Evolutionary conservation across 2,329 filamentous ascomycete genomes (phyloP), one percentile per base, ranked within the genome.

Genomic region (Fusarium drepaniforme): DNA sequence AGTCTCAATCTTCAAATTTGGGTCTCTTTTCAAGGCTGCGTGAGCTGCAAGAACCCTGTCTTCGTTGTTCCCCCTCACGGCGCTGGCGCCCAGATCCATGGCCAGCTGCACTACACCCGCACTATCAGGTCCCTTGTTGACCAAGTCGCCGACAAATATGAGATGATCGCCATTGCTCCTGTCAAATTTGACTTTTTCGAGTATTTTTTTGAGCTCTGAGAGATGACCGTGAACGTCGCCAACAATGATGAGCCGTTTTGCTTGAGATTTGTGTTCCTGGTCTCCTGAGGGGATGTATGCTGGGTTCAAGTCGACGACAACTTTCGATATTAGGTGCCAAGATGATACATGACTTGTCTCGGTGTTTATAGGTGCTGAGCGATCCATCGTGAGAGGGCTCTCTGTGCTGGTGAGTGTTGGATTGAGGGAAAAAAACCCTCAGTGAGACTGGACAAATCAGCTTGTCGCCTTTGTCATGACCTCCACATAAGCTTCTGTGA

Each of bases 171-270:
- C 74, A 12, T 70, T 57, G 0, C 28, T 9, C 8, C 21, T 75
- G 61, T 91, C 82, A 81, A 94, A 95, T n/a, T 86, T 82, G 15
- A 93, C 84, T 78, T 94, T 92, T 5, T 87, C 80, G 11, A 98
- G 86, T 7, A 98, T 86, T 16, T 86, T 81, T 79, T 86, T 83
- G 81, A 94, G 85, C 71, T 95, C 90, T 11, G 88, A 80, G 71
- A 89, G 90, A 83, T 95, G 95, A 15, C 96, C 96, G 83, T 98
- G 96, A 2, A 98, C 93, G 83, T 98, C 96, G 57, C 96, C 96
- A 33, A 98, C 87, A 66, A 98, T 88, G n/a, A 98, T 46, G 1
- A 78, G 37, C 38, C 72, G 73, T 60, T 62, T 57, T 12, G 64
- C 16, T 18, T 28, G 28, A 5, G 28, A 13, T 13, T 33, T 4